phyloP scores from a whole-genome alignment of 495 filamentous ascomycete genomes.

The Amorphotheca resinae region DNA sequence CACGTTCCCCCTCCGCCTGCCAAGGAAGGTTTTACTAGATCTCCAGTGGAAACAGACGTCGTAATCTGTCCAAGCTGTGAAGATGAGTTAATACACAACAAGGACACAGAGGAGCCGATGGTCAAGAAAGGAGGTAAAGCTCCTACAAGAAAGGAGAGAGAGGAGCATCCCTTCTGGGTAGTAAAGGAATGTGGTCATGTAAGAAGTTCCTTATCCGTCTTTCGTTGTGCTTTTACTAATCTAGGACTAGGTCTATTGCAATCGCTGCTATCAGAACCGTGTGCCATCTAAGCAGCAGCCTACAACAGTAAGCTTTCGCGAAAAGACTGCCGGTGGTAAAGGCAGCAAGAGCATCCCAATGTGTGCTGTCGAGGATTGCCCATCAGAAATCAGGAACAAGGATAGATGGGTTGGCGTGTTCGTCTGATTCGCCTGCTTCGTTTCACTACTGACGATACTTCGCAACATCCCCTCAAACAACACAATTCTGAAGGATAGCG shows the following conservation, averaged over 20 bases:
- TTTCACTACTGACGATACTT: background rate
- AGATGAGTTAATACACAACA: slow-evolving; percentile 46
- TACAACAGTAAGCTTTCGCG: slow-evolving; percentile 28
- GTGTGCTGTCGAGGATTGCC: slow-evolving; percentile 40
- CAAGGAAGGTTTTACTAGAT: slow-evolving; percentile 51
- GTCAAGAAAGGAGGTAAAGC: slow-evolving; percentile 16
- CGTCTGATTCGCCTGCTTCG: slow-evolving; percentile 10
- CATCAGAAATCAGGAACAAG: slow-evolving; percentile 19
- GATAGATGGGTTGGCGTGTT: slow-evolving; percentile 23
- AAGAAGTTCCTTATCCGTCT: slow-evolving; percentile 23
- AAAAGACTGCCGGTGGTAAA: slow-evolving; percentile 9
- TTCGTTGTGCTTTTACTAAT: slow-evolving; percentile 2
- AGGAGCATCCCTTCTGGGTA: slow-evolving; percentile 57
- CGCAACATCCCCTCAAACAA: background rate
- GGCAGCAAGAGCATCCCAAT: slow-evolving; percentile 8
- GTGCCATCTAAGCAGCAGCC: slow-evolving; percentile 24
- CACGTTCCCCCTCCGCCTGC: slow-evolving; percentile 49
- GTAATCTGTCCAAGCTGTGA: slow-evolving; percentile 63
- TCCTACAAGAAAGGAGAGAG: slow-evolving; percentile 17
- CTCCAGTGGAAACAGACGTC: slow-evolving; percentile 45
- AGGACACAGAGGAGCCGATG: slow-evolving; percentile 36
- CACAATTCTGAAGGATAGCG: slow-evolving; percentile 11
- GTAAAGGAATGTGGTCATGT: slow-evolving; percentile 67
- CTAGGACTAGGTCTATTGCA: slow-evolving; percentile 54
- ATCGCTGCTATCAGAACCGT: slow-evolving; percentile 48